phyloP scores from a whole-genome alignment of 2,329 filamentous ascomycete genomes.

The Xylaria polymorpha region DNA sequence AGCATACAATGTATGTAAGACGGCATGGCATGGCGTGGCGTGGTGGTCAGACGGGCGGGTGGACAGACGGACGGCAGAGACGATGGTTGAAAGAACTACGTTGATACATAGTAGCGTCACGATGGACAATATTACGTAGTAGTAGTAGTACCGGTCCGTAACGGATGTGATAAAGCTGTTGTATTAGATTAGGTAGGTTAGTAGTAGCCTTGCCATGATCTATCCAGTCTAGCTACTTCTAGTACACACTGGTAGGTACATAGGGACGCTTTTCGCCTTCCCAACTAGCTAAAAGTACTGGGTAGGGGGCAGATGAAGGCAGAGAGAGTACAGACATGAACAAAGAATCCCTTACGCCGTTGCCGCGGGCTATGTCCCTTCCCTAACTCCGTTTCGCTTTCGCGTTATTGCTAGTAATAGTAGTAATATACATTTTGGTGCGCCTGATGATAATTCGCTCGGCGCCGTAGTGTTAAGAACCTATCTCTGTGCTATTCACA shows the following conservation, averaged over 20 bases:
- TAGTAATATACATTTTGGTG: slow-evolving; percentile 23
- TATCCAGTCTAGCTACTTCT: neutral
- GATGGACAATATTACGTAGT: neutral
- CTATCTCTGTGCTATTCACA: neutral
- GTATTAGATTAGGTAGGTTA: neutral
- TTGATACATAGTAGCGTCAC: neutral
- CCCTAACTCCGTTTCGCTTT: slow-evolving; percentile 31
- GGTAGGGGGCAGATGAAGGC: neutral
- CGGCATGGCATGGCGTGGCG: slow-evolving; percentile 13
- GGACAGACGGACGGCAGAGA: neutral
- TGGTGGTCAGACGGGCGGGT: slow-evolving; percentile 29
- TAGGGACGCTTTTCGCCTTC: neutral
- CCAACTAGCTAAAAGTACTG: neutral
- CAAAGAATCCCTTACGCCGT: slow-evolving; percentile 23
- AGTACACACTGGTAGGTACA: neutral
- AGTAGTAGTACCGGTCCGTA: neutral
- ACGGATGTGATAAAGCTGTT: neutral
- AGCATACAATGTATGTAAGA: slow-evolving; percentile 27
- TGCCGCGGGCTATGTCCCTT: slow-evolving; percentile 11
- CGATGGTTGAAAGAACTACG: neutral
- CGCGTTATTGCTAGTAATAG: slow-evolving; percentile 12
- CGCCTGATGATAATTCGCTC: slow-evolving; percentile 1
- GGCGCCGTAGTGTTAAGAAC: neutral
- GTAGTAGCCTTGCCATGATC: slow-evolving; percentile 1
- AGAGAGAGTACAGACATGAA: slow-evolving; percentile 12